These are phyloP conservation scores for Paracamarosporium sp. DNA, from an alignment of 2,329 filamentous ascomycete genomes.

Conservation along the genomic window DNA sequence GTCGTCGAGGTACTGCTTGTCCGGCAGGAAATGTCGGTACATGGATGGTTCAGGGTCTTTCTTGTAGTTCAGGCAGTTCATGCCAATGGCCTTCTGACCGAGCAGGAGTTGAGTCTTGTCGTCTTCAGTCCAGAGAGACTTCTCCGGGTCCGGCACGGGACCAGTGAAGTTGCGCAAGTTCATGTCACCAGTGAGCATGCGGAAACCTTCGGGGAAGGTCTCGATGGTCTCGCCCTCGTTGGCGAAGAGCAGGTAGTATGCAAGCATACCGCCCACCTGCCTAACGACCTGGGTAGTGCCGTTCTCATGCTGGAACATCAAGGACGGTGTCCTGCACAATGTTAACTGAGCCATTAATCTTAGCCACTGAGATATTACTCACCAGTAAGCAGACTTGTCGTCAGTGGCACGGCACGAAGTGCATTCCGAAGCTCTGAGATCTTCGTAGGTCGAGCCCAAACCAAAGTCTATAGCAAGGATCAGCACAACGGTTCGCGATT, in stretches of 20 bases:
- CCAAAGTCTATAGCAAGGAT: conserved; percentile 57
- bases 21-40: conserved; percentile 80
- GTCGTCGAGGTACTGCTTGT: conserved; percentile 78
- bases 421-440: conserved; percentile 69
- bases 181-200: conserved; percentile 73
- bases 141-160: conserved; percentile 70
- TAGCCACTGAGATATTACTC: not conserved
- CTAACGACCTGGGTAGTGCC: conserved; percentile 71
- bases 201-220: conserved; percentile 74
- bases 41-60: conserved; percentile 72
- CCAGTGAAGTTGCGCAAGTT: conserved; percentile 59
- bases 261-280: conserved; percentile 57
- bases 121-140: conserved; percentile 71
- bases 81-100: conserved; percentile 82
- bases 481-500: conserved; percentile 22
- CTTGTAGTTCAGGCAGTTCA: conserved; percentile 92
- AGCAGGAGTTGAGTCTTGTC: conserved; percentile 75
- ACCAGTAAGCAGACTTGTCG: conserved; percentile 52
- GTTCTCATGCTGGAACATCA: conserved; percentile 72
- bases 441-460: conserved; percentile 66
- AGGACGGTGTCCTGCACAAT: conserved; percentile 60
- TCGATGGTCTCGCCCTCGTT: conserved; percentile 66
- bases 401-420: conserved; percentile 66
- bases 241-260: conserved; percentile 79
- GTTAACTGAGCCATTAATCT: not conserved